These are phyloP conservation scores for Hypoxylon sp. DNA, from an alignment of 2,329 filamentous ascomycete species.

Conservation along the genomic window DNA sequence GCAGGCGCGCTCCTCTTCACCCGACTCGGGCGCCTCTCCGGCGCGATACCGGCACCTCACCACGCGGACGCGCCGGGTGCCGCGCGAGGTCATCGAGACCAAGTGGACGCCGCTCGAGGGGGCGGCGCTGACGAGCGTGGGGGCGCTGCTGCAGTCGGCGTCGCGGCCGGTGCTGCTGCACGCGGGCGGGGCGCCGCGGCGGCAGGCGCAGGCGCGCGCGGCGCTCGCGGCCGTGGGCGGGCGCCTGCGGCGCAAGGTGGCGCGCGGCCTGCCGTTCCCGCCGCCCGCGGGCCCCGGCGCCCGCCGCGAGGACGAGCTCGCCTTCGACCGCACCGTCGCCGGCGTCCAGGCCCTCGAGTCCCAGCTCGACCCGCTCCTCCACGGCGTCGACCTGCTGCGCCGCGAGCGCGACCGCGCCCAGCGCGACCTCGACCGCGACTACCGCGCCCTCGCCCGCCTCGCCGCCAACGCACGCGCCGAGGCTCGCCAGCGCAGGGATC, in stretches of 20 bases:
- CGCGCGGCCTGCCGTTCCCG: slow-evolving; percentile 71
- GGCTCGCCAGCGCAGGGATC: slow-evolving; percentile 58
- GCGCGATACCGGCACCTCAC: slow-evolving; percentile 60
- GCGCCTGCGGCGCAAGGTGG: slow-evolving; percentile 65
- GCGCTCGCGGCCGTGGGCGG: slow-evolving; percentile 64
- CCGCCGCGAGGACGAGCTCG: slow-evolving; percentile 65
- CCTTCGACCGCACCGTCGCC: slow-evolving; percentile 71
- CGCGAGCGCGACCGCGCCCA: slow-evolving; percentile 66
- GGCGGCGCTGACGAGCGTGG: slow-evolving; percentile 63
- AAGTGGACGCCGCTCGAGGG: slow-evolving; percentile 70
- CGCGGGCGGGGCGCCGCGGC: slow-evolving; percentile 57
- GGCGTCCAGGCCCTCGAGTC: slow-evolving; percentile 63
- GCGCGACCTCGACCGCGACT: slow-evolving; percentile 62
- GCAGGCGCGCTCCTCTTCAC: slow-evolving; percentile 37
- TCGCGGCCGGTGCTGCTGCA: slow-evolving; percentile 69
- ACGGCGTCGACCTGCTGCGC: slow-evolving; percentile 67
- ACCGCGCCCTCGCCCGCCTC: slow-evolving; percentile 58
- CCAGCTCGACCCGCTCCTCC: slow-evolving; percentile 67
- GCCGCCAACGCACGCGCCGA: slow-evolving; percentile 65
- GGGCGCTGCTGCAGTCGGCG: slow-evolving; percentile 63
- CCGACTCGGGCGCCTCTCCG: slow-evolving; percentile 38
- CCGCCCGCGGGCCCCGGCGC: slow-evolving; percentile 56
- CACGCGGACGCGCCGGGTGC: slow-evolving; percentile 60
- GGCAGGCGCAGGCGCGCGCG: slow-evolving; percentile 61
- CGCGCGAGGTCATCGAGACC: slow-evolving; percentile 70